Conservation (phyloP, 768 basidiomycete genomes). For the Hygrophoropsis aurantiaca region DNA sequence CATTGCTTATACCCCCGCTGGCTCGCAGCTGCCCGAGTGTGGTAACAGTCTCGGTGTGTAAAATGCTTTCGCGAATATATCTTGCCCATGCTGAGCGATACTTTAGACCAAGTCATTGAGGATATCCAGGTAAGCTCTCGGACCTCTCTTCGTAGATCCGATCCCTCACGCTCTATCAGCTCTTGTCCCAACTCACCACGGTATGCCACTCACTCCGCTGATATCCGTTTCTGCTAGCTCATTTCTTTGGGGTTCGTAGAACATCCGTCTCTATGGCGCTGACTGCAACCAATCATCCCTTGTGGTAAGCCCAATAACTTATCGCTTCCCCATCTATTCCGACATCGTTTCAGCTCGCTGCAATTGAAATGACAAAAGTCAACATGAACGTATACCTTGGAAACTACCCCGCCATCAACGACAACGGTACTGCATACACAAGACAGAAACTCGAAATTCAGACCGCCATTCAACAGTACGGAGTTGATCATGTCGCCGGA, state of each 20-base stretch:
- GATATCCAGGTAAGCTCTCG: conserved; percentile 64
- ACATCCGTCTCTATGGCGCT: conserved; percentile 81
- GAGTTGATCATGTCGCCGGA: conserved; percentile 72
- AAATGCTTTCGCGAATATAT: conserved; percentile 2
- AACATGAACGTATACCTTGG: conserved; percentile 79
- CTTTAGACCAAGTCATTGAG: conserved; percentile 53
- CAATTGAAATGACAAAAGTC: conserved; percentile 87
- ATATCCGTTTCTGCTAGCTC: background rate
- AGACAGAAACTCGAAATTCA: conserved; percentile 72
- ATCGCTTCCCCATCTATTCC: background rate
- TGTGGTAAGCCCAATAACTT: conserved; percentile 46
- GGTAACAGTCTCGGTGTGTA: conserved; percentile 47
- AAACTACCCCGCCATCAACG: conserved; percentile 62
- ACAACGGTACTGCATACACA: conserved; percentile 66
- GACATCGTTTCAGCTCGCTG: conserved; percentile 57
- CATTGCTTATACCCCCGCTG: conserved; percentile 81
- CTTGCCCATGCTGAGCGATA: background rate
- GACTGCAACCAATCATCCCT: conserved; percentile 83
- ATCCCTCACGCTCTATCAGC: conserved; percentile 36
- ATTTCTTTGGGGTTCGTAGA: conserved; percentile 34
- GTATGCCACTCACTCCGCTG: conserved; percentile 16
- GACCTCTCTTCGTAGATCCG: background rate
- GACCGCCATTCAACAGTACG: conserved; percentile 72
- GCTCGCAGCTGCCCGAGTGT: conserved; percentile 71
- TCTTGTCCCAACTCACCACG: conserved; percentile 84